These are phyloP conservation scores for Gnomoniopsis smithogilvyi DNA, from an alignment of 2,329 filamentous ascomycete species.

Conservation along the genomic window DNA sequence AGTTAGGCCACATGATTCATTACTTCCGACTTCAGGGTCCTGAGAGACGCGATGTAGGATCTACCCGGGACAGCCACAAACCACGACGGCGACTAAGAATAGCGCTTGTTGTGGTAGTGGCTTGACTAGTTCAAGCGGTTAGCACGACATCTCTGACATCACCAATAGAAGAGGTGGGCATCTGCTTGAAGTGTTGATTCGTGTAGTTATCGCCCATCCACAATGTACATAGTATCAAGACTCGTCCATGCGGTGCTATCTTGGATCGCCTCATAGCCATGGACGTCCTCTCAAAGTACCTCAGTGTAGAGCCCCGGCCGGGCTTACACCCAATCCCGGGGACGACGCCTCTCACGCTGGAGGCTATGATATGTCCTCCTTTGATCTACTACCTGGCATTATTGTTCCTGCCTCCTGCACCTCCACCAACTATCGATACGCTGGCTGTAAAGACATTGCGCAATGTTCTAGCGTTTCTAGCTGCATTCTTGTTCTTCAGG, in stretches of 20 bases:
- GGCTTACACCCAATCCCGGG: constrained; percentile 38
- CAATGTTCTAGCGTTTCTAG: constrained; percentile 32
- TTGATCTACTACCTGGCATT: constrained; percentile 39
- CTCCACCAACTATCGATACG: constrained; percentile 31
- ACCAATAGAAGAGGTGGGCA: neutral
- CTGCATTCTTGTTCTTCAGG: constrained; percentile 37
- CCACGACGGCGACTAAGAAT: neutral
- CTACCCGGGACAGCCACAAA: too few relatives aligned
- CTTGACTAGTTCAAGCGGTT: neutral
- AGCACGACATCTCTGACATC: constrained; percentile 6
- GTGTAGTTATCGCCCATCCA: too few relatives aligned
- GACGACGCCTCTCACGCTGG: constrained; percentile 34
- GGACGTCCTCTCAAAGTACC: constrained; percentile 24
- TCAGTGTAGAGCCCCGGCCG: constrained; percentile 27
- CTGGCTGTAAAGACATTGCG: constrained; percentile 28
- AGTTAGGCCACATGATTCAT: too few relatives aligned
- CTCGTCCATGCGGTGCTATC: neutral
- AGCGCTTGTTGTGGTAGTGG: neutral
- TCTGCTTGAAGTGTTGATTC: too few relatives aligned
- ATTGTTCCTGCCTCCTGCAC: constrained; percentile 36
- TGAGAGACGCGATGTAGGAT: too few relatives aligned
- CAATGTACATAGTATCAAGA: neutral
- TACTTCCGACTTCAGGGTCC: too few relatives aligned
- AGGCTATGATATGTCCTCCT: constrained; percentile 35
- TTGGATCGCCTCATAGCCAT: neutral